Percentiles rank a stretch among this genome's conserved stretches.
Evolutionary conservation across 2,329 filamentous ascomycete species (phyloP).

Genomic region (Capronia epimyces): DNA sequence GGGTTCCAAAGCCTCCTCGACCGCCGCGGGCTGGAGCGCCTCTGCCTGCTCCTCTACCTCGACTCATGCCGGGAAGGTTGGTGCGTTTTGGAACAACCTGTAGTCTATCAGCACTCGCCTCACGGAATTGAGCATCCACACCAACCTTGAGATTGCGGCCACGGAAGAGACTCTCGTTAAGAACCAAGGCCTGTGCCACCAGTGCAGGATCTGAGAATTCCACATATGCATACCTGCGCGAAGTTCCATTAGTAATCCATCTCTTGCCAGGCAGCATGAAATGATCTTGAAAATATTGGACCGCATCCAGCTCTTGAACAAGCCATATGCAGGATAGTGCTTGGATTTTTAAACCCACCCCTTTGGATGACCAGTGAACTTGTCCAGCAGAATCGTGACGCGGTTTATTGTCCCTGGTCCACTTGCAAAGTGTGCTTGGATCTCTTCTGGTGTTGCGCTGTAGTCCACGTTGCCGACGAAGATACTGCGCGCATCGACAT

Average conservation of each 20-base stretch:
- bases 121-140: not conserved
- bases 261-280: slow-evolving; percentile 57
- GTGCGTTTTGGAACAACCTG: slow-evolving; percentile 87
- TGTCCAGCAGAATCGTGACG: slow-evolving; percentile 94
- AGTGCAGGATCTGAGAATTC: slow-evolving; percentile 93
- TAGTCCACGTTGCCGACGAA: slow-evolving; percentile 99
- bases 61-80: slow-evolving; percentile 89
- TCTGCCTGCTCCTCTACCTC: slow-evolving; percentile 56
- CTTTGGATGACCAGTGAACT: slow-evolving; percentile 98
- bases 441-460: slow-evolving; percentile 91
- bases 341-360: slow-evolving; percentile 59
- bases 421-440: slow-evolving; percentile 96
- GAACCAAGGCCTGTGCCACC: slow-evolving; percentile 84
- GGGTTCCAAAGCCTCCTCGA: slow-evolving; percentile 55
- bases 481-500: slow-evolving; percentile 89
- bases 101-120: slow-evolving; percentile 21
- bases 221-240: slow-evolving; percentile 87
- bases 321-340: slow-evolving; percentile 21
- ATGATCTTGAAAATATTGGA: slow-evolving; percentile 25
- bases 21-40: slow-evolving; percentile 53
- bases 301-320: slow-evolving; percentile 28
- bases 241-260: slow-evolving; percentile 35
- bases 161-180: slow-evolving; percentile 95
- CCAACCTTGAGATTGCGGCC: slow-evolving; percentile 89
- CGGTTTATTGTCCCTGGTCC: slow-evolving; percentile 89